Base-by-base conservation (phyloP, 2,329 filamentous ascomycete species). In the Phoma sp. region DNA sequence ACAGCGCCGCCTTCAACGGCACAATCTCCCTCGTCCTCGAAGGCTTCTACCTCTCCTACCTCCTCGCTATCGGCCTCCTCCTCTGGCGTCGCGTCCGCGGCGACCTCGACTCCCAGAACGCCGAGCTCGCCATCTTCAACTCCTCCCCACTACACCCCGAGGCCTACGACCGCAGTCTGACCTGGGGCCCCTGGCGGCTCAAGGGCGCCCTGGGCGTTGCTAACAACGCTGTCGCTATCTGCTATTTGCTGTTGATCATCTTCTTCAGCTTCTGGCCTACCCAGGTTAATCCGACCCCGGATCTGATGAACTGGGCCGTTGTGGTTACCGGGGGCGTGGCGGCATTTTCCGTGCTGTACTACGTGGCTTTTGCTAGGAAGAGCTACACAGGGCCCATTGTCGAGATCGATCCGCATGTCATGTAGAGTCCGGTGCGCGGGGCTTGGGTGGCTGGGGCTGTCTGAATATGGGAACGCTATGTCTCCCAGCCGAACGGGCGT, bases 211-310 rank as follows among this genome's bases (percentile, higher is more conserved):
- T 66, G 11, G 71, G 71, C 1, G 48, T 69, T 2, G 64, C 61
- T 0, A 74, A 74, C 38, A 74, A 74, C 23, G 57, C 67, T 0
- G 43, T 73, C 1, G 70, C 70, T 1, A 70, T 70, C 25, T 71
- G 61, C 25, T 74, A 73, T 25, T 55, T 74, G 2, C 13, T 60
- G 1, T 55, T 74, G 7, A 67, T 73, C 25, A 67, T 72, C 8
- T 73, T 74, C 57, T 73, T 73, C 47, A 71, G 66, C 52, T 73
- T 72, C 54, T 74, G 71, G 71, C 71, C 71, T 3, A 63, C 44
- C 3, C 47, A 58, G 13, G 41, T 57, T 2, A 60, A 64, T 6
- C 57, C 59, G 7, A 50, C 64, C 23, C 32, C 64, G 2, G 55
- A 42, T 5, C 41, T 57, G 22, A 73, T 73, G 70, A 74, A 74